Base-by-base conservation (phyloP, 352 stramenopile genomes). In the Pythium monospermum region DNA sequence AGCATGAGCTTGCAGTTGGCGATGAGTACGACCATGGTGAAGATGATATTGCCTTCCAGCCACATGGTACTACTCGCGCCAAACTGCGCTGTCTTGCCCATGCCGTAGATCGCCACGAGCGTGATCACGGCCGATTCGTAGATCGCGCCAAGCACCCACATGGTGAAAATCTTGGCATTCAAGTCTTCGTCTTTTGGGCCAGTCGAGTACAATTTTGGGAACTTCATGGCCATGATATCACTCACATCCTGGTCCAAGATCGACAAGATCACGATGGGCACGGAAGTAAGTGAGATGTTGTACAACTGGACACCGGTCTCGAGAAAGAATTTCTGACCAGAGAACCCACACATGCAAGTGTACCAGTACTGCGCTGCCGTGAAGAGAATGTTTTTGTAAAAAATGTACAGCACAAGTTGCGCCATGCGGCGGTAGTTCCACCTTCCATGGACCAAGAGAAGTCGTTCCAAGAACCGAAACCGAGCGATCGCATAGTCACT, bases 401-500 rank as follows among this genome's bases (percentile, higher is more conserved):
- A 96, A 35, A 93, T 95, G 68, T 95, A 98, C 13, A 94, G 49
- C 36, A 97, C 77, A 16, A 98, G 64, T 38, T 94, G 84, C 1
- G 88, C 73, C 63, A 95, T 87, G 13, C 93, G 81, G 11, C 83
- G 76, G 57, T 97, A 97, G 64, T 94, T 96, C 75, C 83, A 94
- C 2, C 90, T 71, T 0, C 93, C 93, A 51, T 98, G 91, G 2
- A 97, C 84, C 22, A 98, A 64, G 18, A 97, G 59, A 16, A 98
- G 62, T 3, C 86, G 85, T 53, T 93, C 73, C 10, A 98, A 68
- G 53, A 91, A 97, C 3, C 87, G 84, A 62, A 98, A 98, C 38
- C 94, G 81, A 0, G 83, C 91, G 51, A 98, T 97, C 11, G 91
- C 88, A 52, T 97, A 98, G 71, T 98, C 92, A 26, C 83, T 93